phyloP scores from a whole-genome alignment of 805 yeast genomes.

The Candida bentonensis region DNA sequence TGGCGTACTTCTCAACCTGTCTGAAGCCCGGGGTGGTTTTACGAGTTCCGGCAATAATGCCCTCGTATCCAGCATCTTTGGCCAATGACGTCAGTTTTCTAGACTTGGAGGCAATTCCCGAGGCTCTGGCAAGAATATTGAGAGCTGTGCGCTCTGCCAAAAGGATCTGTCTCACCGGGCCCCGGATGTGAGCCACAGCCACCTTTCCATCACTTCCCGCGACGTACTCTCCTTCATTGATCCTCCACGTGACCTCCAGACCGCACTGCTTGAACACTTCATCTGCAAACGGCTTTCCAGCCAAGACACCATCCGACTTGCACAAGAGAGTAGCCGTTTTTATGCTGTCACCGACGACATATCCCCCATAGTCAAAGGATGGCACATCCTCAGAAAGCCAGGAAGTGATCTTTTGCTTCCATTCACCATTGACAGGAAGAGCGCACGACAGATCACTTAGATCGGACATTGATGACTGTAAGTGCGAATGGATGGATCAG shows the following conservation, averaged over 20 bases:
- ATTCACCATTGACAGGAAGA: conserved; percentile 60
- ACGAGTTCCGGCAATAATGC: conserved; percentile 88
- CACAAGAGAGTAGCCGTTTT: conserved; percentile 70
- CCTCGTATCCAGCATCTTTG: conserved; percentile 52
- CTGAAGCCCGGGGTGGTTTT: conserved; percentile 96
- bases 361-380: conserved; percentile 88
- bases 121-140: conserved; percentile 65
- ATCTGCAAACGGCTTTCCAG: conserved; percentile 80
- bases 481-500: too few species aligned
- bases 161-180: conserved; percentile 66
- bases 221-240: conserved; percentile 51
- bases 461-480: not conserved
- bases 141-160: conserved; percentile 79
- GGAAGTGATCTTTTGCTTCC: conserved; percentile 66
- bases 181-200: conserved; percentile 63
- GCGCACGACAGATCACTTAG: conserved; percentile 5
- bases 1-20: conserved; percentile 76
- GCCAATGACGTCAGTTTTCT: conserved; percentile 45
- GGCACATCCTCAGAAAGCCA: conserved; percentile 87
- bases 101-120: conserved; percentile 80
- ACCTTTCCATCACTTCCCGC: conserved; percentile 34
- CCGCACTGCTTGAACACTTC: conserved; percentile 74
- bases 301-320: conserved; percentile 64
- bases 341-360: conserved; percentile 67
- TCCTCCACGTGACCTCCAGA: conserved; percentile 56